phyloP scores from a whole-genome alignment of 2,329 filamentous ascomycete species.

The Purpureocillium lavendulum region DNA sequence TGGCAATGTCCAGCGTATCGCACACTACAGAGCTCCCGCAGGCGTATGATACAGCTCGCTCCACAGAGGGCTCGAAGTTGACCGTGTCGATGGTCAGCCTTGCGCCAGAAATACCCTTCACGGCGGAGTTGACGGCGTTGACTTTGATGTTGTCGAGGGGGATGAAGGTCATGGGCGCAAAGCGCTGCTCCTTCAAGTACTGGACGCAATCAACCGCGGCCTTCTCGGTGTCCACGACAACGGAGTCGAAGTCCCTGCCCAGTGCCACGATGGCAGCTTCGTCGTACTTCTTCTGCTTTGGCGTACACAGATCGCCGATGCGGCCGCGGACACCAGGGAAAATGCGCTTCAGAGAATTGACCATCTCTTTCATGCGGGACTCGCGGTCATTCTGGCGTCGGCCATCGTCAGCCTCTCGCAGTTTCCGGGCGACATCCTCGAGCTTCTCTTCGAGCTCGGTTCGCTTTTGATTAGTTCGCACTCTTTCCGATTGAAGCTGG shows the following conservation, averaged over 20 bases:
- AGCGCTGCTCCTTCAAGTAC: slow-evolving; percentile 84
- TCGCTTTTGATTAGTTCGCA: slow-evolving; percentile 70
- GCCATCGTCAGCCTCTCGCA: slow-evolving; percentile 79
- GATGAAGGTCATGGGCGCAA: slow-evolving; percentile 85
- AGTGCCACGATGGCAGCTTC: slow-evolving; percentile 89
- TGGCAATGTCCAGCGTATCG: slow-evolving; percentile 78
- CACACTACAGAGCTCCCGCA: slow-evolving; percentile 94
- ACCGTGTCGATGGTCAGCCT: slow-evolving; percentile 92
- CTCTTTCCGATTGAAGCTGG: slow-evolving; percentile 71
- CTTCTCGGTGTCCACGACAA: slow-evolving; percentile 92
- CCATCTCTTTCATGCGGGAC: slow-evolving; percentile 68
- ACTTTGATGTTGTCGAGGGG: slow-evolving; percentile 97
- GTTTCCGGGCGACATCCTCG: slow-evolving; percentile 67
- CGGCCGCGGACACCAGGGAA: slow-evolving; percentile 88
- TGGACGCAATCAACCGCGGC: slow-evolving; percentile 90
- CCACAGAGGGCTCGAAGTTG: slow-evolving; percentile 80
- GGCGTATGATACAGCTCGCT: slow-evolving; percentile 89
- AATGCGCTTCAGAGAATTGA: slow-evolving; percentile 79
- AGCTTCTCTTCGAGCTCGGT: slow-evolving; percentile 92
- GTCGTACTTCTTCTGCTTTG: slow-evolving; percentile 94
- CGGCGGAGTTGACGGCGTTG: slow-evolving; percentile 76
- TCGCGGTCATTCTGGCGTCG: slow-evolving; percentile 81
- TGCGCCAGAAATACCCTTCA: slow-evolving; percentile 82
- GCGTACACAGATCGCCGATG: slow-evolving; percentile 84
- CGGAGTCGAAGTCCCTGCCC: slow-evolving; percentile 86